phyloP scores from a whole-genome alignment of 352 stramenopile species.

The Globisporangium nodosum region DNA sequence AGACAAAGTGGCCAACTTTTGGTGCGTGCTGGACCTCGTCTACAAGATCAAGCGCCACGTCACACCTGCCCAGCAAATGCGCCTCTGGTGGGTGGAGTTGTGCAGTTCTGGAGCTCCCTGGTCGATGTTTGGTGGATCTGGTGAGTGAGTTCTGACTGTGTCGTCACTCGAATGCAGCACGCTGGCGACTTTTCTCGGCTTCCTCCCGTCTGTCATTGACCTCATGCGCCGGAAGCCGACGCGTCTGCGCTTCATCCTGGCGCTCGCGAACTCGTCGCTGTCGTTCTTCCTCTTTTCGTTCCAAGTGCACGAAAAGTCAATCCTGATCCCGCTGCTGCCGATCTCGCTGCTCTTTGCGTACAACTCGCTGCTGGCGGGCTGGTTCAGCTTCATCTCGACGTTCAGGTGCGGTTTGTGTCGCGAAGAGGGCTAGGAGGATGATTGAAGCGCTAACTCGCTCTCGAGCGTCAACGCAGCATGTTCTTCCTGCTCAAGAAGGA shows the following conservation, averaged over 20 bases:
- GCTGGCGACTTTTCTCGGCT: constrained; percentile 75
- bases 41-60: constrained; percentile 66
- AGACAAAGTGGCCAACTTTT: constrained; percentile 97
- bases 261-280: constrained; percentile 81
- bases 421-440: not conserved
- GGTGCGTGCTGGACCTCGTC: constrained; percentile 89
- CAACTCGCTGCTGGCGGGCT: constrained; percentile 52
- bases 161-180: constrained; percentile 28
- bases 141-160: not conserved
- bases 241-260: constrained; percentile 74
- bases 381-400: constrained; percentile 76
- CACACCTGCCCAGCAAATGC: constrained; percentile 51
- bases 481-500: constrained; percentile 85
- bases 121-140: not conserved
- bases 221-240: constrained; percentile 61
- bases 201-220: constrained; percentile 80
- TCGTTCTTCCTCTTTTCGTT: constrained; percentile 97
- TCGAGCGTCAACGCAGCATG: constrained; percentile 39
- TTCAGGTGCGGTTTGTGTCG: constrained; percentile 52
- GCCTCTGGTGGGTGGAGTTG: constrained; percentile 41
- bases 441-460: not conserved
- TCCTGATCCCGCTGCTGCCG: constrained; percentile 91
- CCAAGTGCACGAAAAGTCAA: constrained; percentile 98
- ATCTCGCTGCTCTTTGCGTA: constrained; percentile 80
- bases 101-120: not conserved